A percentile compares a stretch with the other conserved stretches of the same genome.
Evolutionary conservation across 495 filamentous ascomycete species (phyloP).

Genomic region (Penicillium macrosclerotiorum): DNA sequence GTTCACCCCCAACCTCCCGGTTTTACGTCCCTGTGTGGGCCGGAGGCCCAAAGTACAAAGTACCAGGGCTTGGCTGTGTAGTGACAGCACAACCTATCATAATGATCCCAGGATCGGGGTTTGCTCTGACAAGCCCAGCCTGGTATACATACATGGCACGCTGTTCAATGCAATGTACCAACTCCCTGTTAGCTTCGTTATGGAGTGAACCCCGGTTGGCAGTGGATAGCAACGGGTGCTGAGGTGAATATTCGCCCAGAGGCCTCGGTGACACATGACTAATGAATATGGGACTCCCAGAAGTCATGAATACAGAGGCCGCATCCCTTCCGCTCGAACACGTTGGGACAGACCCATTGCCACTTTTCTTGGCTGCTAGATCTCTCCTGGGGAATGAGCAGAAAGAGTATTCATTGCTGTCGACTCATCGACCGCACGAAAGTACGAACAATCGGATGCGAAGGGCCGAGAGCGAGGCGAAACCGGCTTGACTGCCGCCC

Average conservation of each 20-base stretch:
- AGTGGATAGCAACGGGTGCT: constrained; percentile 10
- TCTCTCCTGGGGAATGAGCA: background rate
- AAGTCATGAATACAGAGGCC: background rate
- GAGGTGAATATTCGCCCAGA: background rate
- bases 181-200: too few species aligned
- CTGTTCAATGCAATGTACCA: too few species aligned
- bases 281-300: background rate
- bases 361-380: background rate
- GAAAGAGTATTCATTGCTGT: constrained; percentile 4
- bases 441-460: background rate
- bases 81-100: too few species aligned
- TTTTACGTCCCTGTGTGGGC: background rate
- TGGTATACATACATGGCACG: too few species aligned
- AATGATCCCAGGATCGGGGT: too few species aligned
- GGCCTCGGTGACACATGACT: constrained; percentile 21
- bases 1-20: background rate
- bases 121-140: too few species aligned
- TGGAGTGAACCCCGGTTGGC: constrained; percentile 13
- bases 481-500: background rate
- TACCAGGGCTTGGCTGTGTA: too few species aligned
- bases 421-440: background rate
- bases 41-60: too few species aligned
- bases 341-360: background rate
- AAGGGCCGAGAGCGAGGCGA: constrained; percentile 1
- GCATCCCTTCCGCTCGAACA: background rate